Conservation (phyloP, 768 basidiomycete species). For the Lactarius deliciosus region DNA sequence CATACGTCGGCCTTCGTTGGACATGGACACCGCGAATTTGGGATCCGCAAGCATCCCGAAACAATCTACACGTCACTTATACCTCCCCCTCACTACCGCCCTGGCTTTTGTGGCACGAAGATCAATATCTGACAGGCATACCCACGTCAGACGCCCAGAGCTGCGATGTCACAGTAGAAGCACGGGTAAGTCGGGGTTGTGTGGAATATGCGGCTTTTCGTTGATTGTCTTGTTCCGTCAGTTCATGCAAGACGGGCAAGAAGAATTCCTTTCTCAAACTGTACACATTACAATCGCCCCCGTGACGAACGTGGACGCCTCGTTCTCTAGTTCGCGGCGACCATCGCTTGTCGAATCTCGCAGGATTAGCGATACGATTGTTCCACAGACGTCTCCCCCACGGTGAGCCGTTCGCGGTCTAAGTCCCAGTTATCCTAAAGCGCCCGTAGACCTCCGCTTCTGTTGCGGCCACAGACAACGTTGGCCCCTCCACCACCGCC, state of each 20-base stretch:
- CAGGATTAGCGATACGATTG: conserved; percentile 43
- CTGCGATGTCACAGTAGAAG: conserved; percentile 72
- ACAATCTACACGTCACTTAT: conserved; percentile 76
- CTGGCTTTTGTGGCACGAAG: conserved; percentile 89
- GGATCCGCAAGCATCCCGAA: conserved; percentile 91
- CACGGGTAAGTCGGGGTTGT: conserved; percentile 54
- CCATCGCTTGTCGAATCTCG: conserved; percentile 48
- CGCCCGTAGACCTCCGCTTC: conserved; percentile 15
- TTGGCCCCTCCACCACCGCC: conserved; percentile 34
- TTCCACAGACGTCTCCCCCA: conserved; percentile 36
- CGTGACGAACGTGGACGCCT: conserved; percentile 49
- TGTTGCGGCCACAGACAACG: conserved; percentile 37
- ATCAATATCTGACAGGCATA: conserved; percentile 69
- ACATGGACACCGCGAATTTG: conserved; percentile 91
- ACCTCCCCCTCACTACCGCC: conserved; percentile 77
- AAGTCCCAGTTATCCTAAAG: conserved; percentile 1
- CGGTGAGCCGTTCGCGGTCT: conserved; percentile 34
- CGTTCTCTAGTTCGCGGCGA: conserved; percentile 43
- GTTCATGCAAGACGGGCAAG: conserved; percentile 74
- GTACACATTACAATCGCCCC: conserved; percentile 76
- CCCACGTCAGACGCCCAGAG: conserved; percentile 75
- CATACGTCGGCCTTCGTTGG: conserved; percentile 80
- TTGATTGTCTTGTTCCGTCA: conserved; percentile 34
- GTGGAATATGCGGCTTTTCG: conserved; percentile 20
- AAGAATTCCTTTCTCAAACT: conserved; percentile 63